These are phyloP conservation scores for Phytophthora tubulina DNA, from an alignment of 352 stramenopile species.

Conservation along the genomic window DNA sequence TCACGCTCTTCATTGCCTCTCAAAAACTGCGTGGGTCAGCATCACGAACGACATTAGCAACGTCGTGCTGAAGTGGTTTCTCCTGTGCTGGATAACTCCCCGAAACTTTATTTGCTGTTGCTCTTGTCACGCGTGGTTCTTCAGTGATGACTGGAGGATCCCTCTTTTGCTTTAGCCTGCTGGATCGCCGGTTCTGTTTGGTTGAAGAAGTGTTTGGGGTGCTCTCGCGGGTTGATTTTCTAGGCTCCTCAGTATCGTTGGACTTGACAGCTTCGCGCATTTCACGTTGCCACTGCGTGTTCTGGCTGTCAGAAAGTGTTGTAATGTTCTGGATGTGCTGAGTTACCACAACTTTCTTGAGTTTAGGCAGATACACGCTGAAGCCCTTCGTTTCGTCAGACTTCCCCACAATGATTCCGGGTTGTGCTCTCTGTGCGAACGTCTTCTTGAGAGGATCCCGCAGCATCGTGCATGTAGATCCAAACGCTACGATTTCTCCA, in stretches of 20 bases:
- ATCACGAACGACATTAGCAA: conserved; percentile 2
- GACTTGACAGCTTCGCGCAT: background rate
- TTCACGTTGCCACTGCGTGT: background rate
- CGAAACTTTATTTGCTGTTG: background rate
- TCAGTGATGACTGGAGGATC: background rate
- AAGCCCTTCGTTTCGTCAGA: background rate
- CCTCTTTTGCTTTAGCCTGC: background rate
- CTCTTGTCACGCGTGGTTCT: background rate
- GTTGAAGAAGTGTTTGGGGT: too few species aligned
- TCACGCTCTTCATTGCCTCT: conserved; percentile 11
- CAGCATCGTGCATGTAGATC: background rate
- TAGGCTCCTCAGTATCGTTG: background rate
- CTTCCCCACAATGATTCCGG: background rate
- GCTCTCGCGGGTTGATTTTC: background rate
- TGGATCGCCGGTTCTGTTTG: background rate
- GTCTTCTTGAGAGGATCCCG: background rate
- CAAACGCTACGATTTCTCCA: conserved; percentile 3
- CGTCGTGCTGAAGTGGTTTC: background rate
- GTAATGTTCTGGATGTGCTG: background rate
- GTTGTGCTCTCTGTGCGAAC: background rate
- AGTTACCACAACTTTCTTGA: background rate
- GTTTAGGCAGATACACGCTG: background rate
- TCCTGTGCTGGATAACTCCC: background rate
- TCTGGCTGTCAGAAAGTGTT: background rate
- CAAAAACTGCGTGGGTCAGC: conserved; percentile 20